Evolutionary conservation across 2,329 filamentous ascomycete species (phyloP).

Genomic region (Tolypocladium tropicale): DNA sequence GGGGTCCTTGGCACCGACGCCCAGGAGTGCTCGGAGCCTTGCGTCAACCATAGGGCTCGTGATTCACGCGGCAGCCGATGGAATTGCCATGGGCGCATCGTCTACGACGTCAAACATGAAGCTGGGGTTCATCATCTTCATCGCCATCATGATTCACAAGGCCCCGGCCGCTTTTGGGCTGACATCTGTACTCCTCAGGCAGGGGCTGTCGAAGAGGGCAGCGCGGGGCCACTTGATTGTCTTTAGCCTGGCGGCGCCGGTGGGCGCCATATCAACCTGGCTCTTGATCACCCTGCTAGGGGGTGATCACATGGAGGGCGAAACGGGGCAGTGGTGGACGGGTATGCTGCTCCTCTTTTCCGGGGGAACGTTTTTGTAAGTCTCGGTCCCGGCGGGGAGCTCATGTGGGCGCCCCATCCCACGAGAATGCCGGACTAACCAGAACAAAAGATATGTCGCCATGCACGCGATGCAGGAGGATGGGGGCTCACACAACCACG

Average conservation of each 20-base stretch:
- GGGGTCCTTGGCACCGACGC: conserved; percentile 45
- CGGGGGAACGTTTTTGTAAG: conserved; percentile 89
- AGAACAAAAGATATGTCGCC: conserved; percentile 67
- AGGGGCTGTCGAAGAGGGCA: conserved; percentile 78
- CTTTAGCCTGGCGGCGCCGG: conserved; percentile 84
- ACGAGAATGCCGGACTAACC: background rate
- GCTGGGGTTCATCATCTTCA: conserved; percentile 82
- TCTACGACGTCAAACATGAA: conserved; percentile 63
- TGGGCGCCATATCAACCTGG: conserved; percentile 78
- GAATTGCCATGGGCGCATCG: conserved; percentile 90
- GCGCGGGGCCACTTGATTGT: conserved; percentile 78
- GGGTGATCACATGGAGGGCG: conserved; percentile 46
- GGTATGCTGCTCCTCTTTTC: conserved; percentile 92
- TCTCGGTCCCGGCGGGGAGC: no score
- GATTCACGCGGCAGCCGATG: conserved; percentile 90
- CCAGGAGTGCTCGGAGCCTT: conserved; percentile 50
- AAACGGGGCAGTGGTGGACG: conserved; percentile 72
- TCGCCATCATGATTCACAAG: conserved; percentile 97
- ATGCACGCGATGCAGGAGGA: conserved; percentile 97
- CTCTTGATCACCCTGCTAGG: conserved; percentile 65
- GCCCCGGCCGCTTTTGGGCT: conserved; percentile 91
- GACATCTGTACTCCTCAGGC: conserved; percentile 80
- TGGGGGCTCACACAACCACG: conserved; percentile 36
- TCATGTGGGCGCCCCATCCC: background rate
- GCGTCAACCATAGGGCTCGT: conserved; percentile 92